These are phyloP conservation scores for Limonium bicolor DNA, from an alignment of 148 eudicot genomes.

Conservation along the genomic window DNA sequence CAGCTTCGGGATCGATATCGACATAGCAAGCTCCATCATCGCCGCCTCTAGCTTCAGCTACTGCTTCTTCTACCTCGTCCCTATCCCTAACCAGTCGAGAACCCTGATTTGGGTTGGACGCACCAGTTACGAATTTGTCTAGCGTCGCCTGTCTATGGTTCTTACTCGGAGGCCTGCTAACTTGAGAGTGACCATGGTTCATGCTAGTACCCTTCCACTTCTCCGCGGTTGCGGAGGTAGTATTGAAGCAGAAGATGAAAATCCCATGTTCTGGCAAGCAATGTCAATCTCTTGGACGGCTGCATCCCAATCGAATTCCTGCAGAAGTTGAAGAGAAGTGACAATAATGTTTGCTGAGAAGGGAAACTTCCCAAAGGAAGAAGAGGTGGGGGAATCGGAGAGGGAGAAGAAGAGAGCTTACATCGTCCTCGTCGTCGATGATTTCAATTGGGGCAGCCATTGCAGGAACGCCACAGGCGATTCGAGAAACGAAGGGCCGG, in stretches of 20 bases:
- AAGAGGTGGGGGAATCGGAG: not conserved
- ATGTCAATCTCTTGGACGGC: conserved; percentile 63
- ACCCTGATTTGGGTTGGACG: conserved; percentile 3
- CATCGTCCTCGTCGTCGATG: conserved; percentile 31
- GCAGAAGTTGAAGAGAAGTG: not conserved
- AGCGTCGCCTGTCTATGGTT: conserved; percentile 46
- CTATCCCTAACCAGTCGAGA: not conserved
- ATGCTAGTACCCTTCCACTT: not conserved
- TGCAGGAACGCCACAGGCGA: too few species aligned
- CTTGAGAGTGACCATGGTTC: not conserved
- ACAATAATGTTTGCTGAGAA: not conserved
- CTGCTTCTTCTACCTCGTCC: conserved; percentile 3
- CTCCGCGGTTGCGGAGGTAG: conserved; percentile 3
- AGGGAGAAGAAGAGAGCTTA: not conserved
- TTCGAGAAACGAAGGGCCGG: not conserved
- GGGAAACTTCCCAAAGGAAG: not conserved
- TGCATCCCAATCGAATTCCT: conserved; percentile 95
- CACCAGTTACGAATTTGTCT: conserved; percentile 28
- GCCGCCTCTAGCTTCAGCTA: conserved; percentile 11
- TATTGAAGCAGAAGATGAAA: conserved; percentile 4
- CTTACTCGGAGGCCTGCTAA: conserved; percentile 5
- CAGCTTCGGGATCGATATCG: conserved; percentile 55
- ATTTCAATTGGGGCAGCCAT: conserved; percentile 10
- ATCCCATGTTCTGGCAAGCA: conserved; percentile 27
- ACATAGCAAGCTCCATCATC: conserved; percentile 18